Evolutionary conservation across 352 stramenopile species (phyloP), one percentile per base, ranked within the genome.

Genomic region (Phytophthora colocasiae): DNA sequence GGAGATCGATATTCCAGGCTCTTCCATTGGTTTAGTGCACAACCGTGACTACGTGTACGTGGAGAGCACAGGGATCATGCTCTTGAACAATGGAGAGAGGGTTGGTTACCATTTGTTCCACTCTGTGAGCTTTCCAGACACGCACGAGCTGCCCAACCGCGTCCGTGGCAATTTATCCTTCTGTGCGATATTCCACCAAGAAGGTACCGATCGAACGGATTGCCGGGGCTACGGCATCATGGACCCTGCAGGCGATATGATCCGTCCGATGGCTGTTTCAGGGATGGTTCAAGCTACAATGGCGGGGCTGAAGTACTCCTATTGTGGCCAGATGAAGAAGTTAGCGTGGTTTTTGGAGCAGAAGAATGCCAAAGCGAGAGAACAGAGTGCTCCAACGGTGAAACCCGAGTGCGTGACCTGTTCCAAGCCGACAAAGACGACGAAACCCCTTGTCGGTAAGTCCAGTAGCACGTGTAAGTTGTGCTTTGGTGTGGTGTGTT

Each of bases 141-240:
- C 52, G 1, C 64, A 69, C 14, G 34, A 75, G 10, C 47, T 69
- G 0, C 66, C 66, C 3, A 38, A 41, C 29, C 62, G 63, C 19
- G 39, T 73, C 2, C 66, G 76, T 6, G 76, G 73, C 34, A 81
- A 80, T 47, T 75, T 85, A 29, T 81, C 76, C 1, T 63, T 80
- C 17, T 76, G 69, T 27, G 67, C 41, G 4, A 48, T 81, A 22
- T 81, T 77, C 56, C 66, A 68, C 43, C 60, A 74, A 29, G 48
- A 61, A 29, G 60, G 43, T 4, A 22, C 48, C 0, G 62, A 69
- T 38, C 29, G 24, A 36, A 69, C 62, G 4, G 66, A 74, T 17
- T 66, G 54, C 15, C 41, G 34, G 14, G 66, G 55, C 1, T 55
- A 36, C 2, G 59, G 52, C 4, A 53, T 74, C 22, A 66, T 74